These are phyloP conservation scores for Acidomyces sp. DNA, from an alignment of 495 filamentous ascomycete genomes.

Conservation along the genomic window DNA sequence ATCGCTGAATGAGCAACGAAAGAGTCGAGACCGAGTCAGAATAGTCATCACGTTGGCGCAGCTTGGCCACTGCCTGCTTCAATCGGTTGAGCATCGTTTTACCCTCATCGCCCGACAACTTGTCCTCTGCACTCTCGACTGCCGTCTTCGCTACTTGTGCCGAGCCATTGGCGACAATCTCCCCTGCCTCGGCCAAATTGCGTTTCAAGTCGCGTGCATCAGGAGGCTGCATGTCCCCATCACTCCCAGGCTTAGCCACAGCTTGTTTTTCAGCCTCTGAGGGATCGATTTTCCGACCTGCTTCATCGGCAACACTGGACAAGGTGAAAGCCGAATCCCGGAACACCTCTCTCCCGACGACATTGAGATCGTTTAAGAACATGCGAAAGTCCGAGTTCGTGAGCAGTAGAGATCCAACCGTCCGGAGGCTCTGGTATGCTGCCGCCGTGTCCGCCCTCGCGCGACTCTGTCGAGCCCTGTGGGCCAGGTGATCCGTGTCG, in stretches of 20 bases:
- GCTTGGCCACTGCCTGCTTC: constrained; percentile 59
- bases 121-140: constrained; percentile 51
- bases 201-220: constrained; percentile 47
- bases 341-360: constrained; percentile 73
- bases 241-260: constrained; percentile 44
- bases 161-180: constrained; percentile 50
- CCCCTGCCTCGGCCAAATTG: constrained; percentile 49
- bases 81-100: constrained; percentile 61
- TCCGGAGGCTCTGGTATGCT: constrained; percentile 71
- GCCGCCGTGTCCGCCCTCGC: constrained; percentile 65
- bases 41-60: constrained; percentile 68
- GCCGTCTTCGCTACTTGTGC: constrained; percentile 53
- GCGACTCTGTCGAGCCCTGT: constrained; percentile 49
- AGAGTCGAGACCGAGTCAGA: constrained; percentile 72
- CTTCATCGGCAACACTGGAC: constrained; percentile 56
- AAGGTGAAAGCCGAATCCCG: constrained; percentile 70
- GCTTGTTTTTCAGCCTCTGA: constrained; percentile 45
- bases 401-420: constrained; percentile 67
- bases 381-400: constrained; percentile 83
- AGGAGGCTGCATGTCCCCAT: constrained; percentile 35
- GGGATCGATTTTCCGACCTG: constrained; percentile 57
- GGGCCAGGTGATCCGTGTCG: constrained; percentile 52
- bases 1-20: constrained; percentile 60
- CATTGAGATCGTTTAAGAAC: constrained; percentile 70
- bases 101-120: constrained; percentile 54